These are phyloP conservation scores for Gonium pectorale DNA, from an alignment of 139 green algal species.

Conservation along the genomic window DNA sequence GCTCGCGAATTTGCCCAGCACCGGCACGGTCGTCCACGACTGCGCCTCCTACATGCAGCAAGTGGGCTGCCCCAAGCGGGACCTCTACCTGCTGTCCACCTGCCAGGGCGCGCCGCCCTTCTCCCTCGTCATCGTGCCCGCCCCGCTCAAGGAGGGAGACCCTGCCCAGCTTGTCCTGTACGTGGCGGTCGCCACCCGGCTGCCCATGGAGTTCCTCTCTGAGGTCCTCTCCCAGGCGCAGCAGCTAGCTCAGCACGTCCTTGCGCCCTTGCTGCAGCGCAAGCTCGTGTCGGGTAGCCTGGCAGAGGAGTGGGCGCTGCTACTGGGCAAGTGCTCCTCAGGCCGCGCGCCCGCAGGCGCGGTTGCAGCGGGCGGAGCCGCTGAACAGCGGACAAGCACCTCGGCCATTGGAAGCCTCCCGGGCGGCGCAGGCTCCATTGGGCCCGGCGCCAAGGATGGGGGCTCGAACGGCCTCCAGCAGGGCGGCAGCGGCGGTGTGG, in stretches of 20 bases:
- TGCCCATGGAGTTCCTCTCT: conserved; percentile 14
- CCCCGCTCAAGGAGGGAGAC: conserved; percentile 1
- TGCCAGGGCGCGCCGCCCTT: conserved; percentile 27
- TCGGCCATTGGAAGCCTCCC: no score
- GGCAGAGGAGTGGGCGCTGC: conserved; percentile 31
- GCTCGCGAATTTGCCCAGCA: conserved; percentile 11
- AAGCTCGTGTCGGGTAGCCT: not conserved
- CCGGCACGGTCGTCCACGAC: conserved; percentile 25
- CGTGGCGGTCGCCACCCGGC: not conserved
- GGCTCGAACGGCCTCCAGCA: no score
- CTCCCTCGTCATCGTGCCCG: conserved; percentile 20
- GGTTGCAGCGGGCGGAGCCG: no score
- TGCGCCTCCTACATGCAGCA: conserved; percentile 43
- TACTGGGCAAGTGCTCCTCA: conserved; percentile 8
- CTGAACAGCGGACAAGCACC: no score
- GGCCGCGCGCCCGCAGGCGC: no score
- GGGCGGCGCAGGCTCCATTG: no score
- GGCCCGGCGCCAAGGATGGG: no score
- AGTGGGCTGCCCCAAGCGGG: conserved; percentile 35
- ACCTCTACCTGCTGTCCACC: conserved; percentile 37
- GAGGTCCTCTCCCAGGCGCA: conserved; percentile 10
- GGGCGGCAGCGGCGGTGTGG: no score
- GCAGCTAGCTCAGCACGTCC: not conserved
- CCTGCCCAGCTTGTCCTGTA: conserved; percentile 4
- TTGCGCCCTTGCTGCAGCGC: conserved; percentile 8